Evolutionary conservation across 495 filamentous ascomycete genomes (phyloP), one percentile per base, ranked within the genome.

Genomic region (Aspergillus ellipticus): DNA sequence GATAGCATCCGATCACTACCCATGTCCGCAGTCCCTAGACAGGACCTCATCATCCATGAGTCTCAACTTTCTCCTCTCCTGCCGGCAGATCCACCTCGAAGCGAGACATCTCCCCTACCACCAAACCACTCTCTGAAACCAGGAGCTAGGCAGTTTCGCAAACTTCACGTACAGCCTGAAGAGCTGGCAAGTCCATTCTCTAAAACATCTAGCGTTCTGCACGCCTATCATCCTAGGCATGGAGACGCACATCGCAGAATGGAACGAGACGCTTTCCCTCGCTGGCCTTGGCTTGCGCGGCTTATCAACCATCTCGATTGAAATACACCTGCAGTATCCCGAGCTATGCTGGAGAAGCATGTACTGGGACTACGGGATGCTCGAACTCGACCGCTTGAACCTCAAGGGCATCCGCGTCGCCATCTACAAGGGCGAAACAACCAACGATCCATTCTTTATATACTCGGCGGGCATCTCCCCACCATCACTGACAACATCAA

Each of bases 241-340:
- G 45, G 45, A 48, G 5, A 48, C 24, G 7, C 24, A 48, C 24
- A 22, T 48, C 13, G 8, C 22, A 6, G 45, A 48, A 16, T 48
- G 45, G 45, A 48, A 48, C n/a, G 45, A 48, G 45, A 29, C 24
- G 20, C 29, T 48, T 16, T 28, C 45, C n/a, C n/a, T n/a, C n/a
- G n/a, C n/a, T n/a, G n/a, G n/a, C 24, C 43, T 47, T 9, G 45
- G 13, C 16, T 48, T 28, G 10, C 3, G 22, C 45, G 28, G 28
- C 16, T 16, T 48, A 29, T 13, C 22, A 1, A 16, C 21, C 22
- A 16, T 48, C 16, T 28, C 22, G 15, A 17, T 48, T 5, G 22
- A 48, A 22, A 29, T 48, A n/a, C n/a, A 48, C 17, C 11, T 29
- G 11, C 22, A 13, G 0, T 29, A 28, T n/a, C 21, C 45, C 1